phyloP scores from a whole-genome alignment of 495 filamentous ascomycete species.

The Neurospora sp. region DNA sequence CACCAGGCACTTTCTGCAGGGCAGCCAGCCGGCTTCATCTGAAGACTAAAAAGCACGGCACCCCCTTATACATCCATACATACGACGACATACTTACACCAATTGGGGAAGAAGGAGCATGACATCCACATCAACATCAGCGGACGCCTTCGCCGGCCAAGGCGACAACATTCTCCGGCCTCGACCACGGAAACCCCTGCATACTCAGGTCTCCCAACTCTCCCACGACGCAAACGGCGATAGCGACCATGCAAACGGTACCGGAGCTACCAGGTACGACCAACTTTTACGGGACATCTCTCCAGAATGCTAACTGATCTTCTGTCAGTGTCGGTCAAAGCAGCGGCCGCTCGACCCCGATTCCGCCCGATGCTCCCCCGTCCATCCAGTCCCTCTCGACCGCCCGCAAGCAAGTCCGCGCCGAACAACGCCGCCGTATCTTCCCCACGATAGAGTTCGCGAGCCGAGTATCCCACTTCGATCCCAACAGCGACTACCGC shows the following conservation, averaged over 20 bases:
- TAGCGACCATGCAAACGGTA: background rate
- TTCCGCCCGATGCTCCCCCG: slow-evolving; percentile 84
- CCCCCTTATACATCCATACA: background rate
- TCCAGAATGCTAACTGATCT: slow-evolving; percentile 1
- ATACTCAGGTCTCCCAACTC: slow-evolving; percentile 29
- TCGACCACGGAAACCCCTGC: slow-evolving; percentile 33
- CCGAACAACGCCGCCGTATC: slow-evolving; percentile 67
- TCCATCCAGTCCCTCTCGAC: slow-evolving; percentile 77
- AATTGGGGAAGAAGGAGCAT: background rate
- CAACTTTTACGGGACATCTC: background rate
- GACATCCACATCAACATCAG: slow-evolving; percentile 15
- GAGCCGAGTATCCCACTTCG: slow-evolving; percentile 91
- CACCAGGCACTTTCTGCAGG: background rate
- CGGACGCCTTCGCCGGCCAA: slow-evolving; percentile 13
- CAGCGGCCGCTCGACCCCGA: slow-evolving; percentile 81
- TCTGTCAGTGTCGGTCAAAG: background rate
- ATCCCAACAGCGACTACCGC: slow-evolving; percentile 80
- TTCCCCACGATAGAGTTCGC: slow-evolving; percentile 96
- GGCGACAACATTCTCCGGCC: slow-evolving; percentile 31
- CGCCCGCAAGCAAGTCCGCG: slow-evolving; percentile 75
- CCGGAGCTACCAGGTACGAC: background rate
- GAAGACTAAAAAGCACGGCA: background rate
- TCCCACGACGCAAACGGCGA: slow-evolving; percentile 17
- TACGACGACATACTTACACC: background rate
- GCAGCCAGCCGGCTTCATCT: background rate